Evolutionary conservation across 805 yeast species (phyloP).

Genomic region (Wickerhamomyces alni): DNA sequence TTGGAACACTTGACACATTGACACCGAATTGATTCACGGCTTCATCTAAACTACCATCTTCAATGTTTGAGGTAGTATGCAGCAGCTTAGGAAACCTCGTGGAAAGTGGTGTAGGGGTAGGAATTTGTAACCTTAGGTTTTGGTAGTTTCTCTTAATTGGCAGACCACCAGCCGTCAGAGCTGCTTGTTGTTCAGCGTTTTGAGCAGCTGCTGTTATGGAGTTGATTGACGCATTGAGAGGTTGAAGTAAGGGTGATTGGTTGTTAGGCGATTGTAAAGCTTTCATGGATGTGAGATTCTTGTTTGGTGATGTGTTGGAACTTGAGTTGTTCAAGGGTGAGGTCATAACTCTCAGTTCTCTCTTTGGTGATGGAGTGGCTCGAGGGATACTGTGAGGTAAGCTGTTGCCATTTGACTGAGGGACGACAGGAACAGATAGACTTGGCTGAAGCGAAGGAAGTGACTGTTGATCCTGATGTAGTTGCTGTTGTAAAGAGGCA

Average conservation of each 20-base stretch:
- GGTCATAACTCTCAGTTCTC: conserved; percentile 16
- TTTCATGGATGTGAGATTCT: conserved; percentile 31
- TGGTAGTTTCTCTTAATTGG: conserved; percentile 39
- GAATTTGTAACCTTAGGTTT: conserved; percentile 67
- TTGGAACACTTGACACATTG: conserved; percentile 44
- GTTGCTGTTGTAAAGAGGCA: conserved; percentile 3
- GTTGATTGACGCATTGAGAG: conserved; percentile 22
- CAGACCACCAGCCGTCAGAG: conserved; percentile 1
- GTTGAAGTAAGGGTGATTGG: conserved; percentile 26
- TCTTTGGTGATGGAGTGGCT: conserved; percentile 44
- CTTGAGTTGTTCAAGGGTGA: conserved; percentile 25
- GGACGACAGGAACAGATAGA: neutral
- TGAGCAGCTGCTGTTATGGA: conserved; percentile 12
- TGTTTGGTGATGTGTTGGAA: conserved; percentile 27
- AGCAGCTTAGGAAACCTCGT: conserved; percentile 20
- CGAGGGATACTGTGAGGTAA: conserved; percentile 21
- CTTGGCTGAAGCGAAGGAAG: neutral
- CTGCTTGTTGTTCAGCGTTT: neutral
- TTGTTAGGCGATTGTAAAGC: conserved; percentile 22
- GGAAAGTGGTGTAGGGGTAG: conserved; percentile 62
- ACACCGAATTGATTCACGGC: conserved; percentile 66
- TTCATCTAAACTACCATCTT: conserved; percentile 24
- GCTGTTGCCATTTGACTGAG: conserved; percentile 1
- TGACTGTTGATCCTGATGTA: conserved; percentile 2
- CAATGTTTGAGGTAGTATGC: conserved; percentile 29